Evolutionary conservation across 2,329 filamentous ascomycete genomes (phyloP).

Genomic region (Neospermospora avenae): DNA sequence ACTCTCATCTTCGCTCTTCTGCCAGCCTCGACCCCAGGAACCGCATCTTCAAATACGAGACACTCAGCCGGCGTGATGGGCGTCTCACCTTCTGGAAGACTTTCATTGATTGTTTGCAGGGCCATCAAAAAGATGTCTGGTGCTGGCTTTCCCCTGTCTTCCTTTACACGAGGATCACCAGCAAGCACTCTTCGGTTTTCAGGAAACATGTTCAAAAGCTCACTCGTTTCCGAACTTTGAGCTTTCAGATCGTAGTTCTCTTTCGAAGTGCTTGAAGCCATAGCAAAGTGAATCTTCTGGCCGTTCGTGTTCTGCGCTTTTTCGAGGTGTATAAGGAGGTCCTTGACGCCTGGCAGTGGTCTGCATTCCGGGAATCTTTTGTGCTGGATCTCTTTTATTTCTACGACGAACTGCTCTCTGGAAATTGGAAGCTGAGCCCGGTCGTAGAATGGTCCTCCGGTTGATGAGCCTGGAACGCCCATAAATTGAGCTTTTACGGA

Average conservation of each 20-base stretch:
- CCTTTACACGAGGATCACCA: slow-evolving; percentile 73
- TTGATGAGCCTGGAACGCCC: slow-evolving; percentile 33
- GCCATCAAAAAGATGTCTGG: slow-evolving; percentile 95
- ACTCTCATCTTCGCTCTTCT: slow-evolving; percentile 91
- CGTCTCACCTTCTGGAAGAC: slow-evolving; percentile 57
- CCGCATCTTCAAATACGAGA: slow-evolving; percentile 90
- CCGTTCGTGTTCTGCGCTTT: slow-evolving; percentile 23
- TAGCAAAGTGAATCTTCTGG: slow-evolving; percentile 66
- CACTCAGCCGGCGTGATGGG: slow-evolving; percentile 79
- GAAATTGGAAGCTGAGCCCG: slow-evolving; percentile 84
- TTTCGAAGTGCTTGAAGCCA: slow-evolving; percentile 67
- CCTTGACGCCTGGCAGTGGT: slow-evolving; percentile 72
- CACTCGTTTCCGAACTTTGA: slow-evolving; percentile 46
- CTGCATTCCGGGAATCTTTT: slow-evolving; percentile 65
- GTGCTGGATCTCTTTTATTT: slow-evolving; percentile 63
- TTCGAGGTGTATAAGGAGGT: slow-evolving; percentile 59
- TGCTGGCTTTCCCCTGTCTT: slow-evolving; percentile 81
- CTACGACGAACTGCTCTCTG: slow-evolving; percentile 58
- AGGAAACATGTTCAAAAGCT: slow-evolving; percentile 63
- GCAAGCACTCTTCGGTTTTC: slow-evolving; percentile 69
- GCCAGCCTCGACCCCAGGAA: slow-evolving; percentile 86
- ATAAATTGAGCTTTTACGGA: slow-evolving; percentile 79
- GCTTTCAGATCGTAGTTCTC: slow-evolving; percentile 38
- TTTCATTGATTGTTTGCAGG: slow-evolving; percentile 76
- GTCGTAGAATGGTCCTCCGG: slow-evolving; percentile 61